These are phyloP conservation scores for Sedum album DNA, from an alignment of 164 flowering plant species.

Conservation along the genomic window DNA sequence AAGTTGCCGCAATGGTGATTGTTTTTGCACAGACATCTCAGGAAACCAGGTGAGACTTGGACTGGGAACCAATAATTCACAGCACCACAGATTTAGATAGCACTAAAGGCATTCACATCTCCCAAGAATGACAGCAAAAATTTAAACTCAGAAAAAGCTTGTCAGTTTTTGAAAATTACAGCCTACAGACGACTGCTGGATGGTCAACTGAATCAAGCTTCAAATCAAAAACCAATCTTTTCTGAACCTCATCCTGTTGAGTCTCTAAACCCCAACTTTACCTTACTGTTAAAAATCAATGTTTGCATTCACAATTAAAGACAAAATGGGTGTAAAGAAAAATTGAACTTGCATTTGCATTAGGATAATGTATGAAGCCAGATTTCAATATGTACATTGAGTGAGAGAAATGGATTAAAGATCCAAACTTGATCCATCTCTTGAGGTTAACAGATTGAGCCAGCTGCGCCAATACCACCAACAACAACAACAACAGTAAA, in stretches of 20 bases:
- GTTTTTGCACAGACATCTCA: background rate
- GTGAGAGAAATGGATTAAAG: slow-evolving; percentile 1
- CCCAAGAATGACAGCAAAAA: background rate
- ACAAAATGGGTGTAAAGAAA: background rate
- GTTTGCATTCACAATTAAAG: background rate
- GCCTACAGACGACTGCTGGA: background rate
- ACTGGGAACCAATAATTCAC: background rate
- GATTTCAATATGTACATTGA: background rate
- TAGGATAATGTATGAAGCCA: background rate
- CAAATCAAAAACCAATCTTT: background rate
- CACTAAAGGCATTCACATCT: background rate
- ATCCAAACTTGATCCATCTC: background rate
- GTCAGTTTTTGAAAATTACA: background rate
- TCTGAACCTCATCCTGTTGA: background rate
- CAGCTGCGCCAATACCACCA: slow-evolving; percentile 5
- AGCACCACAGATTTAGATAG: background rate
- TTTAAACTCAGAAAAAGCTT: background rate
- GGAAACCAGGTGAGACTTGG: background rate
- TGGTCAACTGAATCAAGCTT: slow-evolving; percentile 1
- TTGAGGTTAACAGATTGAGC: slow-evolving; percentile 5
- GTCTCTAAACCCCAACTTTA: background rate
- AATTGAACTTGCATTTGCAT: background rate
- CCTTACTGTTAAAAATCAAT: background rate
- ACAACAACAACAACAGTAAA: background rate
- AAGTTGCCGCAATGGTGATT: no score